phyloP scores from a whole-genome alignment of 108 stramenopile species.

The Schizochytrium sp. region DNA sequence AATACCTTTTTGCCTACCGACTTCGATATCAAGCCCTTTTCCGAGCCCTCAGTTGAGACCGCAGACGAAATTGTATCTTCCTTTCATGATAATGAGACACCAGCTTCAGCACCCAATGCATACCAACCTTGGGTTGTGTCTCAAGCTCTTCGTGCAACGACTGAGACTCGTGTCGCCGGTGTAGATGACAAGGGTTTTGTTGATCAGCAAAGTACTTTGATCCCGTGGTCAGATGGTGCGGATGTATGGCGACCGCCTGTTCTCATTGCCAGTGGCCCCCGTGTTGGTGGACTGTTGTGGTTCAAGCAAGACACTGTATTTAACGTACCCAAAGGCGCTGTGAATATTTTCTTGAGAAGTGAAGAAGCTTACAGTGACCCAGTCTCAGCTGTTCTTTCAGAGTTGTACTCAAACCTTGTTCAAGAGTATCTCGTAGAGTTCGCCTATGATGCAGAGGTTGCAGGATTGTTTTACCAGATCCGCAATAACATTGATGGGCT shows the following conservation, averaged over 20 bases:
- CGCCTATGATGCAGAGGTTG: slow-evolving; percentile 61
- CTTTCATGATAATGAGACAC: background rate
- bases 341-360: background rate
- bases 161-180: background rate
- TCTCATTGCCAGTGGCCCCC: background rate
- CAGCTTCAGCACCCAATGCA: background rate
- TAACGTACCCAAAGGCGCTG: slow-evolving; percentile 46
- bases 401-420: slow-evolving; percentile 17
- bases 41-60: background rate
- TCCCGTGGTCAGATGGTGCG: background rate
- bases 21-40: slow-evolving; percentile 1
- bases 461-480: slow-evolving; percentile 51
- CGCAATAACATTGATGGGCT: slow-evolving; percentile 59
- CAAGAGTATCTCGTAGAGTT: slow-evolving; percentile 54
- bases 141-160: background rate
- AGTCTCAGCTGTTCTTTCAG: slow-evolving; percentile 34
- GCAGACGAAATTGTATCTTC: background rate
- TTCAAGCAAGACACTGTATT: slow-evolving; percentile 38
- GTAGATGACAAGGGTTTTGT: background rate
- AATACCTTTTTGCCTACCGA: slow-evolving; percentile 74
- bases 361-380: background rate
- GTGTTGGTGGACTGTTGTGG: slow-evolving; percentile 18
- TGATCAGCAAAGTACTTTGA: background rate
- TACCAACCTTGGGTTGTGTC: slow-evolving; percentile 7
- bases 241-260: slow-evolving; percentile 6